Percentiles rank a stretch among this genome's conserved stretches.
Evolutionary conservation across 768 basidiomycete species (phyloP).

Genomic region (Dentipellis fragilis): DNA sequence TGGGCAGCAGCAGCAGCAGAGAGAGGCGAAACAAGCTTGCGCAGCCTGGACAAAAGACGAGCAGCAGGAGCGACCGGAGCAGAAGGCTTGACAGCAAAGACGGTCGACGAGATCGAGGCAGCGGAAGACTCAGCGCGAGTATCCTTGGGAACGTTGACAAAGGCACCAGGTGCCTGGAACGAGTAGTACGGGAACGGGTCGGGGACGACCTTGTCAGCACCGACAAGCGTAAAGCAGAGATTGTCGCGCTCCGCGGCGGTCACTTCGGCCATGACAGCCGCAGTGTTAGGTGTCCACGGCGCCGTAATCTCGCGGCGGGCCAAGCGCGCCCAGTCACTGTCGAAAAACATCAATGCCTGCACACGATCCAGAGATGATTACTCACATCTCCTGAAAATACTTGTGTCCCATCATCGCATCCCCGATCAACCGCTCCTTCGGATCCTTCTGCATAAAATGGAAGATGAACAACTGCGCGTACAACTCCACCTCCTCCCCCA

Average conservation of each 20-base stretch:
- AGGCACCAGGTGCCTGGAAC: not conserved
- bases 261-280: not conserved
- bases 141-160: not conserved
- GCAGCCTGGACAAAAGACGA: not conserved
- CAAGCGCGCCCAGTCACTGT: not conserved
- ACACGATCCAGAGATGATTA: not conserved
- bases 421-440: not conserved
- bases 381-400: not conserved
- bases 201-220: not conserved
- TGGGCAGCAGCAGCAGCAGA: not conserved
- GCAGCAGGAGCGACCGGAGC: not conserved
- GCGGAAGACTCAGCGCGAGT: not conserved
- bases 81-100: not conserved
- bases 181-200: conserved; percentile 1
- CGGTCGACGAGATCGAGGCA: not conserved
- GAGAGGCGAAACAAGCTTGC: not conserved
- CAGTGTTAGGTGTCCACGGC: not conserved
- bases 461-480: not conserved
- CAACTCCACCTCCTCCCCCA: not conserved
- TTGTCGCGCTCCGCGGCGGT: not conserved
- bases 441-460: not conserved
- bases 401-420: not conserved
- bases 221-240: not conserved
- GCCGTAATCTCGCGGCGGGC: not conserved
- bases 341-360: not conserved